These are phyloP conservation scores for Sutorius eximius DNA, from an alignment of 1,284 basidiomycete species.

Conservation along the genomic window DNA sequence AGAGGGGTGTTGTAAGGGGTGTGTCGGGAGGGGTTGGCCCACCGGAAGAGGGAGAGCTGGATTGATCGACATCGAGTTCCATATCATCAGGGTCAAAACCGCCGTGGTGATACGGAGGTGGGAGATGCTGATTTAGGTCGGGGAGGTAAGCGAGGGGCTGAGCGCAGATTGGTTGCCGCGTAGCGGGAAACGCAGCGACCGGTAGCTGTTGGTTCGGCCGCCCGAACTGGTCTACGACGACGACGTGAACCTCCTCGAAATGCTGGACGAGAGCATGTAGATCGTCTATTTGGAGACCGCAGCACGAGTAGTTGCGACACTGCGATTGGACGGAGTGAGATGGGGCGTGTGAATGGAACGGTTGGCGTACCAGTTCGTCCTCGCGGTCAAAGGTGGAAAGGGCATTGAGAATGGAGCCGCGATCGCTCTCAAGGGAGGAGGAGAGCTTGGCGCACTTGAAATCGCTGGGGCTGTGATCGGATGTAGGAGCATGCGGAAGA, in stretches of 20 bases:
- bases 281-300: slow-evolving; percentile 75
- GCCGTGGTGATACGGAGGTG: slow-evolving; percentile 28
- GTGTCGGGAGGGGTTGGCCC: slow-evolving; percentile 51
- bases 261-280: slow-evolving; percentile 85
- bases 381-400: slow-evolving; percentile 66
- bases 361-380: slow-evolving; percentile 60
- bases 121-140: slow-evolving; percentile 17
- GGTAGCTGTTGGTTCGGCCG: slow-evolving; percentile 43
- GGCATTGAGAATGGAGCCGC: slow-evolving; percentile 62
- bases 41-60: slow-evolving; percentile 47
- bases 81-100: slow-evolving; percentile 75
- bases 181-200: slow-evolving; percentile 45
- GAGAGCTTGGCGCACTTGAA: slow-evolving; percentile 55
- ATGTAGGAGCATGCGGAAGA: not conserved
- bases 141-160: slow-evolving; percentile 19
- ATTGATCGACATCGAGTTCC: slow-evolving; percentile 68
- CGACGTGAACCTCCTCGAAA: slow-evolving; percentile 82
- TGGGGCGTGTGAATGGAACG: not conserved
- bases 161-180: slow-evolving; percentile 29
- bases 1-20: slow-evolving; percentile 49
- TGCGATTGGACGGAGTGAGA: slow-evolving; percentile 24
- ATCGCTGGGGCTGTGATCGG: slow-evolving; percentile 46
- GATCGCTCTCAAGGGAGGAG: slow-evolving; percentile 61
- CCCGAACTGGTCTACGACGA: slow-evolving; percentile 62
- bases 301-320: slow-evolving; percentile 85